A percentile compares a stretch with the other conserved stretches of the same genome.
phyloP scores from a whole-genome alignment of 768 basidiomycete genomes.

The Trametes gibbosa region DNA sequence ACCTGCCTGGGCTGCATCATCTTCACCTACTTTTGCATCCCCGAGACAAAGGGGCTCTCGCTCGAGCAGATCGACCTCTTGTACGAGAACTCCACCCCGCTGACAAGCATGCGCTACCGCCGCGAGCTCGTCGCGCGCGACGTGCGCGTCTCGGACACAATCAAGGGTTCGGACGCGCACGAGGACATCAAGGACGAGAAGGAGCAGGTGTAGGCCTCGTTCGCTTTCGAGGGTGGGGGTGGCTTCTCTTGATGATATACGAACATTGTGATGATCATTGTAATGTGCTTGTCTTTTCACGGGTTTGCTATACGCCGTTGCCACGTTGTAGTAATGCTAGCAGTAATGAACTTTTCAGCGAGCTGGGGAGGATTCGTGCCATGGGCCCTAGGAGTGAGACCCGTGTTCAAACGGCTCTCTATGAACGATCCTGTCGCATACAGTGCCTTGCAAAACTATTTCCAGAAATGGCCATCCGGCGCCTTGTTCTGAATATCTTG shows the following conservation, averaged over 20 bases:
- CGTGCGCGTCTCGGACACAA: conserved; percentile 23
- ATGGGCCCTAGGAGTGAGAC: no score
- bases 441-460: no score
- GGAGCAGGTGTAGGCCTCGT: conserved; percentile 23
- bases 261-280: background rate
- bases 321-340: no score
- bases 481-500: no score
- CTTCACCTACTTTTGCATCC: conserved; percentile 80
- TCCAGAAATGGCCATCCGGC: no score
- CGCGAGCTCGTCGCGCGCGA: conserved; percentile 29
- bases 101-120: conserved; percentile 41
- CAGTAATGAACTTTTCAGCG: no score
- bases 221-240: background rate
- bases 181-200: conserved; percentile 14
- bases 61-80: conserved; percentile 84
- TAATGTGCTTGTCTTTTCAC: no score
- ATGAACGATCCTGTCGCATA: no score
- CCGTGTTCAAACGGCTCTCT: no score
- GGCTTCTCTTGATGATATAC: background rate
- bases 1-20: conserved; percentile 68
- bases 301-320: no score
- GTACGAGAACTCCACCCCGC: conserved; percentile 63
- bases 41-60: conserved; percentile 81
- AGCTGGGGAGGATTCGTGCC: no score
- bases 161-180: conserved; percentile 3